Evolutionary conservation across 441 rosid genomes (phyloP).

Genomic region (Cnidoscolus chayamansa): DNA sequence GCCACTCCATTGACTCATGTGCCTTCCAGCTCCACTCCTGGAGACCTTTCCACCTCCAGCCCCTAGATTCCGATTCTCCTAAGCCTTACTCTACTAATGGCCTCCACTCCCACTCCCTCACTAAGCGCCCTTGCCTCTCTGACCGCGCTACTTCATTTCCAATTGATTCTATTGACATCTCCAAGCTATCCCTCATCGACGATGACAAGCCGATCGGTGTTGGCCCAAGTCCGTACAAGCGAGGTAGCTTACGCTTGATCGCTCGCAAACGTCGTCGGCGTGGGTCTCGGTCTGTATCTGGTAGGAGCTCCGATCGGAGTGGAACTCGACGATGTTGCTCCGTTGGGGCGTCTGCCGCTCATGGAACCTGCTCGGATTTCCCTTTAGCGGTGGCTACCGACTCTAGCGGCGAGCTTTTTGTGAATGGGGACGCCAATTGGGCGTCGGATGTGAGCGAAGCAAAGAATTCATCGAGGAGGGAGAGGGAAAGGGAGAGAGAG

Average conservation of each 20-base stretch:
- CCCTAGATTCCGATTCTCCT: constrained; percentile 49
- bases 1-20: constrained; percentile 74
- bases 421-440: constrained; percentile 75
- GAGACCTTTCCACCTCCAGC: constrained; percentile 31
- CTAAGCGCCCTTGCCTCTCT: constrained; percentile 92
- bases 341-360: constrained; percentile 72
- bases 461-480: constrained; percentile 52
- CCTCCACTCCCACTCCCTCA: constrained; percentile 31
- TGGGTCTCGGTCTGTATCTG: constrained; percentile 84
- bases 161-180: constrained; percentile 57
- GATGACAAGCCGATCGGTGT: constrained; percentile 40
- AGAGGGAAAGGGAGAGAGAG: constrained; percentile 54
- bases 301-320: constrained; percentile 91
- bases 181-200: constrained; percentile 47
- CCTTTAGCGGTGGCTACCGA: constrained; percentile 89
- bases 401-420: constrained; percentile 93
- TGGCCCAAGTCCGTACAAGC: constrained; percentile 28
- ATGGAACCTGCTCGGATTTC: constrained; percentile 87
- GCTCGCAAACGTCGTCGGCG: constrained; percentile 75
- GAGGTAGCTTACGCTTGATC: constrained; percentile 44
- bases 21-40: constrained; percentile 55
- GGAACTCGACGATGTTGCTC: constrained; percentile 81
- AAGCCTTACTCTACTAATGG: constrained; percentile 29
- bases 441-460: constrained; percentile 90
- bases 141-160: constrained; percentile 88